These are phyloP conservation scores for Withania somnifera DNA, from an alignment of 305 asterid genomes.

Conservation along the genomic window DNA sequence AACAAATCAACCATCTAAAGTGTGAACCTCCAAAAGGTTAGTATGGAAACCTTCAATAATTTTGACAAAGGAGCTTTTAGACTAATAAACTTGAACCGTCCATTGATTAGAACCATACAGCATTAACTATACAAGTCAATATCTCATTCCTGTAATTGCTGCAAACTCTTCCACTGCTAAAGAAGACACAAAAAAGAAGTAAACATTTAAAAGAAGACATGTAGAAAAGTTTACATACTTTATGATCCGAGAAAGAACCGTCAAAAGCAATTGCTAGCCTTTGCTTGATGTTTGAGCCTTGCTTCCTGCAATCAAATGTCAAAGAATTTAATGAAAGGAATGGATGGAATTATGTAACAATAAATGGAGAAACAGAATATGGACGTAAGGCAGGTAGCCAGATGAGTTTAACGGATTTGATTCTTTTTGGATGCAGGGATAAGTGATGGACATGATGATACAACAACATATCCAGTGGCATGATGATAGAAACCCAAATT, in stretches of 20 bases:
- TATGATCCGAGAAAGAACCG: slow-evolving; percentile 67
- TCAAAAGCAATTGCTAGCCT: slow-evolving; percentile 76
- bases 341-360: background rate
- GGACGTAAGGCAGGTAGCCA: background rate
- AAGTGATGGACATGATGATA: background rate
- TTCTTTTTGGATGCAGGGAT: background rate
- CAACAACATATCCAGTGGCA: too few species aligned
- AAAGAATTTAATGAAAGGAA: slow-evolving; percentile 6
- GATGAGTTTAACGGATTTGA: background rate
- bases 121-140: background rate
- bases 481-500: background rate
- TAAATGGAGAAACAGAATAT: background rate
- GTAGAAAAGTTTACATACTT: slow-evolving; percentile 34
- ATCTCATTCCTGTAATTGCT: background rate
- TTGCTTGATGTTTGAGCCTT: slow-evolving; percentile 59
- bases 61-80: background rate
- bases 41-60: background rate
- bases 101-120: background rate
- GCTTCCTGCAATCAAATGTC: slow-evolving; percentile 52
- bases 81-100: background rate
- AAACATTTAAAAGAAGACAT: background rate
- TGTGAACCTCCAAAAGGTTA: background rate
- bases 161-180: background rate
- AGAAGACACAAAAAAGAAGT: background rate
- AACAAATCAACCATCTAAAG: background rate